Evolutionary conservation across 345 rosid species (phyloP), one percentile per base, ranked within the genome.

Genomic region (Acer yangbiense): DNA sequence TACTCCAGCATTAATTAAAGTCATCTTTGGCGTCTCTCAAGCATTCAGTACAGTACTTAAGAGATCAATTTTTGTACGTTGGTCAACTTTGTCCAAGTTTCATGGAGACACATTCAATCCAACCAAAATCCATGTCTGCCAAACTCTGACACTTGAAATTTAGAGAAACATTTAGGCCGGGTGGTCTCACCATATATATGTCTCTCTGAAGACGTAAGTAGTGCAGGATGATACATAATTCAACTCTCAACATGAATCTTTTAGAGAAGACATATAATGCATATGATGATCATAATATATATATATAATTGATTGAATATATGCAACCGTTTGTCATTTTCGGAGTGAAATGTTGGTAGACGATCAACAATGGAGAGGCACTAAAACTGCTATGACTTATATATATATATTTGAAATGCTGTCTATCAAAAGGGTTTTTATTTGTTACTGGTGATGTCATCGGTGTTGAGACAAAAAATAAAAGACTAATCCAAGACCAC

Each of bases 81-180:
- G 63, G 73, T 69, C 83, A 75, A 86, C 76, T 79, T 71, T 35
- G 76, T 75, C 89, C 85, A 50, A 75, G 72, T 71, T 77, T 69
- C 62, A 60, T 68, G 86, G 83, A 86, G 69, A 44, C 82, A 65
- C 68, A 54, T 55, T 16, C 52, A 52, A 65, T 44, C 68, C 52
- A 41, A 65, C 68, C 29, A 21, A 73, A 65, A 69, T 74, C 52
- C 71, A 25, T 60, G 69, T 32, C 82, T 2, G 69, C 9, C 2
- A 32, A 68, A 35, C 7, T n/a, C 21, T 50, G 46, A 1, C 74
- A 68, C 60, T 46, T 74, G 27, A 54, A 4, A 3, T 54, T 14
- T 17, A 16, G 6, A 12, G n/a, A 54, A 54, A 4, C 5, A 54
- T 54, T 54, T 17, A 54, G 58, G 58, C 17, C 17, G 58, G 57